Evolutionary conservation across 495 filamentous ascomycete genomes (phyloP), one percentile per base, ranked within the genome.

Genomic region (Pyrenopolyporus hunteri): DNA sequence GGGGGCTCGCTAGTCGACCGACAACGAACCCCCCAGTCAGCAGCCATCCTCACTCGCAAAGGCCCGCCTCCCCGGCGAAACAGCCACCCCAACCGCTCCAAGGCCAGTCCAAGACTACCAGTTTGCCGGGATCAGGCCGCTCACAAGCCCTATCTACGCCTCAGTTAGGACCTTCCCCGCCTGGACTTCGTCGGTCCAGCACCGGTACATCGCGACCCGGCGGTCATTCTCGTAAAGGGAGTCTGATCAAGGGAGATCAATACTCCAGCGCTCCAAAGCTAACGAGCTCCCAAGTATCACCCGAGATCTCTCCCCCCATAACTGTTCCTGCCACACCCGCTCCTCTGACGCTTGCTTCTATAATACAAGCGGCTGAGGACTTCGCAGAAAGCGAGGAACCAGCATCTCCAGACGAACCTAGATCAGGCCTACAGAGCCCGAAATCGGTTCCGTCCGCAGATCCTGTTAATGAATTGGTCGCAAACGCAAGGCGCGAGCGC

Each of bases 401-500:
- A 28, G 40, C 39, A 44, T 51, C 52, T 6, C 67, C 69, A 19
- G 73, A 74, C 0, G 67, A 66, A 13, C 57, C 39, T n/a, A 52
- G 23, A 59, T 74, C 48, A 3, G 68, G 32, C 20, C 67, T 74
- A 7, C 75, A 79, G 26, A 87, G 82, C 60, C 83, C 84, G 3
- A 79, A 83, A 79, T 55, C 69, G 78, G 2, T 64, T 67, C 4
- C 64, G 76, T 31, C 79, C 14, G 61, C 79, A 8, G 83, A 83
- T 48, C 81, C 82, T 19, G 72, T 83, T 47, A 87, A 79, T 46
- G 90, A 92, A 31, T 69, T 87, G 6, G 91, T 92, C 1, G 82
- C 89, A 8, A 93, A 89, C 72, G 94, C 94, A 5, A 85, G 94
- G 11, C 86, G 90, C 5, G 94, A 97, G 73, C 86, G 94, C 52